Evolutionary conservation across 1,284 basidiomycete species (phyloP).

Genomic region (Sparassis latifolia): DNA sequence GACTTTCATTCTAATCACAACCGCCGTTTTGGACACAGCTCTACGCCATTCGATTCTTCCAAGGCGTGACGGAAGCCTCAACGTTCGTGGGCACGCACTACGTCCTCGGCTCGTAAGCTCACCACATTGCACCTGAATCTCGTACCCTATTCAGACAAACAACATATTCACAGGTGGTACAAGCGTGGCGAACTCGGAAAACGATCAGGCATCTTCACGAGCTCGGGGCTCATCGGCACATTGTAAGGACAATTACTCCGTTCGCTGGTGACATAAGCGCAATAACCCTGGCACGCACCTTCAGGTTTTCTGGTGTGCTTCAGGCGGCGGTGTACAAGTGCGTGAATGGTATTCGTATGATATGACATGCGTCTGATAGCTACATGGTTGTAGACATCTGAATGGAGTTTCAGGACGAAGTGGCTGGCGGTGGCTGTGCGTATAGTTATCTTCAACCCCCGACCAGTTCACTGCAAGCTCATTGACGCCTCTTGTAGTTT

Average conservation of each 20-base stretch:
- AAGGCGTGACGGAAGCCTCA: constrained; percentile 67
- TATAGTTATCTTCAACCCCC: constrained; percentile 3
- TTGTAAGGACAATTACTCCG: constrained; percentile 32
- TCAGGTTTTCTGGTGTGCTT: constrained; percentile 66
- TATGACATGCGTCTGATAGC: background rate
- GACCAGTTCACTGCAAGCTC: background rate
- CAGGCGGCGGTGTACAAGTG: constrained; percentile 62
- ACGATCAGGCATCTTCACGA: constrained; percentile 66
- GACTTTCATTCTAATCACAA: constrained; percentile 5
- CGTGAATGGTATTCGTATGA: constrained; percentile 2
- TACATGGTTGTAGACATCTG: constrained; percentile 38
- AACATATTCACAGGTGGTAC: constrained; percentile 47
- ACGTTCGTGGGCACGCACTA: constrained; percentile 75
- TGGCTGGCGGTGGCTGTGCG: constrained; percentile 70
- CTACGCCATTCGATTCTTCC: constrained; percentile 68
- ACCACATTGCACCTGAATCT: too few species aligned
- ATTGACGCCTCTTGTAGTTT: constrained; percentile 33
- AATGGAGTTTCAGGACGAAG: constrained; percentile 51
- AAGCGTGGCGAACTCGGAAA: constrained; percentile 64
- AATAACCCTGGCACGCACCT: background rate
- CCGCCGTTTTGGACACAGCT: constrained; percentile 34
- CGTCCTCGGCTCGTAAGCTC: constrained; percentile 57
- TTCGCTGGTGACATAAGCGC: too few species aligned
- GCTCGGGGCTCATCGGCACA: constrained; percentile 58
- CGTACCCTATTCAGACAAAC: background rate